Percentiles rank a stretch among this genome's conserved stretches.
These are phyloP conservation scores for Hypoxylon rubiginosum DNA, from an alignment of 2,329 filamentous ascomycete genomes.

Conservation along the genomic window DNA sequence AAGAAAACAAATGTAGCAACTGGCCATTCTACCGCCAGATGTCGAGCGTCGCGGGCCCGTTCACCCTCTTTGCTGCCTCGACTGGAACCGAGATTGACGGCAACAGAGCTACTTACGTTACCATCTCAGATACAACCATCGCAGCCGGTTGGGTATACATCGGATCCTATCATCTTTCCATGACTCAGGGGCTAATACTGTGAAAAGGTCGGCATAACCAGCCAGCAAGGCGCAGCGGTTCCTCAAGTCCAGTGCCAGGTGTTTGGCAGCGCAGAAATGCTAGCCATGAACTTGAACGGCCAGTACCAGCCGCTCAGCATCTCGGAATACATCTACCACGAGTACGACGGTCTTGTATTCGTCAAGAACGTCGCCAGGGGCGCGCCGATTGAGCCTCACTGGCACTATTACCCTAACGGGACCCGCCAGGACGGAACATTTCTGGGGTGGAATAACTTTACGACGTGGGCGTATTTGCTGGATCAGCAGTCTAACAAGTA, in stretches of 20 bases:
- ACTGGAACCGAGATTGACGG: conserved; percentile 32
- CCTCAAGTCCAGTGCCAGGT: conserved; percentile 33
- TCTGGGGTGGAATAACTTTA: conserved; percentile 37
- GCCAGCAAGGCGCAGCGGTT: conserved; percentile 12
- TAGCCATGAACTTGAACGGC: conserved; percentile 25
- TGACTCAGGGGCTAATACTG: background rate
- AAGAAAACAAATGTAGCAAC: conserved; percentile 33
- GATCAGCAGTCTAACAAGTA: conserved; percentile 22
- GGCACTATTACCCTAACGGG: conserved; percentile 40
- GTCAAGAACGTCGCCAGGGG: conserved; percentile 27
- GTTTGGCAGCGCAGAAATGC: conserved; percentile 36
- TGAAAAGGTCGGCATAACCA: conserved; percentile 22
- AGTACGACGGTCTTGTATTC: conserved; percentile 34
- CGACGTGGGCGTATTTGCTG: conserved; percentile 37
- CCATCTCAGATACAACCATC: conserved; percentile 14
- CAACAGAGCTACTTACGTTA: conserved; percentile 26
- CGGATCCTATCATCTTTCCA: no score
- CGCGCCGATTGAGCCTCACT: conserved; percentile 37
- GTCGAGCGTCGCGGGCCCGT: conserved; percentile 30
- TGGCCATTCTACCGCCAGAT: conserved; percentile 32
- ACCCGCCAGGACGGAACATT: conserved; percentile 36
- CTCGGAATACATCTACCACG: conserved; percentile 32
- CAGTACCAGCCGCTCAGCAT: conserved; percentile 33
- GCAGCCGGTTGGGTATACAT: conserved; percentile 28
- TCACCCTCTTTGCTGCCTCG: conserved; percentile 31